phyloP scores from a whole-genome alignment of 1,139 yeast species.

The Magnusiomyces fungicola region DNA sequence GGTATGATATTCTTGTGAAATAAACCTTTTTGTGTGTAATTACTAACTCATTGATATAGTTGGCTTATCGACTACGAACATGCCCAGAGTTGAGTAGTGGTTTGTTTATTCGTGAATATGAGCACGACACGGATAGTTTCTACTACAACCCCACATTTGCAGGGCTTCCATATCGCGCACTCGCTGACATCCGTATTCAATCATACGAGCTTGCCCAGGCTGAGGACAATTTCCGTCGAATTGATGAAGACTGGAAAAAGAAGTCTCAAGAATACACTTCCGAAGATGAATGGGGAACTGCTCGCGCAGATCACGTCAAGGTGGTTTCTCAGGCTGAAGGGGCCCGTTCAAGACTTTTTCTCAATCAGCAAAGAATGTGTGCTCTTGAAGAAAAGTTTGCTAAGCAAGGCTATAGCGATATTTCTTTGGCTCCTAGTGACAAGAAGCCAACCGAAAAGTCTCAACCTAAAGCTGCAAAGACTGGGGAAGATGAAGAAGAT shows the following conservation, averaged over 20 bases:
- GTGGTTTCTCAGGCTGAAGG: background rate
- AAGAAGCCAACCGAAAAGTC: too few species aligned
- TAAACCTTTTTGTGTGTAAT: background rate
- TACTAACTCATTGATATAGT: background rate
- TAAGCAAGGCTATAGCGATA: background rate
- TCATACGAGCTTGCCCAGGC: background rate
- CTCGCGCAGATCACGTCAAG: background rate
- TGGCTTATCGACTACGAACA: slow-evolving; percentile 57
- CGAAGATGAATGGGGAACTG: background rate
- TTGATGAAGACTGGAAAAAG: background rate
- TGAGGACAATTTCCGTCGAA: background rate
- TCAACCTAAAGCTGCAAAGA: slow-evolving; percentile 16
- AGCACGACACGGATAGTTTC: slow-evolving; percentile 8
- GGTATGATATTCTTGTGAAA: slow-evolving; percentile 25
- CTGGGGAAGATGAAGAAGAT: slow-evolving; percentile 20
- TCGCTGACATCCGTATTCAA: background rate
- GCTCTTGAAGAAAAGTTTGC: background rate
- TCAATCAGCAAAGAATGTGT: background rate
- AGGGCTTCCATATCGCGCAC: background rate
- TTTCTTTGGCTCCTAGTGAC: background rate
- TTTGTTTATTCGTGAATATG: slow-evolving; percentile 51
- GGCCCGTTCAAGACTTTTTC: background rate
- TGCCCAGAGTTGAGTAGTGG: slow-evolving; percentile 94
- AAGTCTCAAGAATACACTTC: background rate
- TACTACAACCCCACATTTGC: slow-evolving; percentile 2